Percentiles rank a stretch among this genome's conserved stretches.
phyloP scores from a whole-genome alignment of 768 basidiomycete species.

The Chalciporus pseudorubinellus region DNA sequence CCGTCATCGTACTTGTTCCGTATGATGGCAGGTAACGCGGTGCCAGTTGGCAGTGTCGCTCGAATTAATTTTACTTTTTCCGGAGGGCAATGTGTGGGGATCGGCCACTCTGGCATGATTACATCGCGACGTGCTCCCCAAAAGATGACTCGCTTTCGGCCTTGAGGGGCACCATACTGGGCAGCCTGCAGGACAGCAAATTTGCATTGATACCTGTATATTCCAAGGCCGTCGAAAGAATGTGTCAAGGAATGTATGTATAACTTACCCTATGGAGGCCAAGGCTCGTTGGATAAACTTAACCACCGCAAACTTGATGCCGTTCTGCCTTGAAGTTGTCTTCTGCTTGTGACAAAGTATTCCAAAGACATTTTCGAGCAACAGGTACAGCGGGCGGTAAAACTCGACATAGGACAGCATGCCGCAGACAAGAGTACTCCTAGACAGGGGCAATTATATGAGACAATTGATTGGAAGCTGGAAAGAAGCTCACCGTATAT shows the following conservation, averaged over 20 bases:
- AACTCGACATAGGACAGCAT: slow-evolving; percentile 71
- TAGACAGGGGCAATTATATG: slow-evolving; percentile 16
- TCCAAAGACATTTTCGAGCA: slow-evolving; percentile 73
- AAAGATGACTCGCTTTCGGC: slow-evolving; percentile 65
- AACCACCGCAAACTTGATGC: slow-evolving; percentile 54
- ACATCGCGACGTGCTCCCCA: slow-evolving; percentile 60
- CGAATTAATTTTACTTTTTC: slow-evolving; percentile 29
- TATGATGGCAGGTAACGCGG: slow-evolving; percentile 40
- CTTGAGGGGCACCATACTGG: slow-evolving; percentile 72
- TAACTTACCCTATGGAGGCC: slow-evolving; percentile 60
- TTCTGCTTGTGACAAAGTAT: slow-evolving; percentile 51
- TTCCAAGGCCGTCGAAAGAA: not conserved
- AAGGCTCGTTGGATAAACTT: slow-evolving; percentile 65
- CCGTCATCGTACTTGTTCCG: slow-evolving; percentile 38
- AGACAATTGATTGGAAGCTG: not conserved
- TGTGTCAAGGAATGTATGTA: not conserved
- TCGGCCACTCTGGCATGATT: slow-evolving; percentile 58
- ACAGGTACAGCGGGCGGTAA: slow-evolving; percentile 59
- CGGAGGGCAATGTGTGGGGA: slow-evolving; percentile 57
- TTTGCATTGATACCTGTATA: slow-evolving; percentile 55
- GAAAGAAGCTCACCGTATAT: slow-evolving; percentile 47
- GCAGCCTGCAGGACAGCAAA: slow-evolving; percentile 67
- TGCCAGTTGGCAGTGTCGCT: slow-evolving; percentile 44
- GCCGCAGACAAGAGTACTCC: slow-evolving; percentile 62
- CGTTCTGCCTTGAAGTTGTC: slow-evolving; percentile 35